Conservation (phyloP, 2,329 filamentous ascomycete species). For the Fonsecaea nubica region DNA sequence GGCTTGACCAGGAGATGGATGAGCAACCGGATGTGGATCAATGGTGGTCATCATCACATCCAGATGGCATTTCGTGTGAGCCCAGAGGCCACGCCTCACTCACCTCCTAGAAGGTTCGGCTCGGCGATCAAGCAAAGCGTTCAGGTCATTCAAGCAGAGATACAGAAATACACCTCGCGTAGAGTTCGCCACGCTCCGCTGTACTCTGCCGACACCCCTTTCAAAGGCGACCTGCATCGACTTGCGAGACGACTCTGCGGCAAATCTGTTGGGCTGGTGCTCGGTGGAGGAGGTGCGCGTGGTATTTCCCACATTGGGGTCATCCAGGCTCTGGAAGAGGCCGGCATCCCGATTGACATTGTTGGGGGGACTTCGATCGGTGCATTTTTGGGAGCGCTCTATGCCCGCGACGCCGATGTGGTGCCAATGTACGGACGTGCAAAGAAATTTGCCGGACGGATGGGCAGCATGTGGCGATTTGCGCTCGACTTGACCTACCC, state of each 20-base stretch:
- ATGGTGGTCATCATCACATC: slow-evolving; percentile 95
- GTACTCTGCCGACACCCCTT: slow-evolving; percentile 88
- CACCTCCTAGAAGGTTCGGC: slow-evolving; percentile 77
- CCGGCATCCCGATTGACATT: slow-evolving; percentile 93
- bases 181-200: slow-evolving; percentile 85
- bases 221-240: slow-evolving; percentile 96
- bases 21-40: slow-evolving; percentile 94
- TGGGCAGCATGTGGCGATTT: slow-evolving; percentile 99
- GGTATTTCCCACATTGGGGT: slow-evolving; percentile 93
- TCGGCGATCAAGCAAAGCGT: slow-evolving; percentile 89
- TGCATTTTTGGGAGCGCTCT: slow-evolving; percentile 91
- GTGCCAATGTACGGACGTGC: slow-evolving; percentile 96
- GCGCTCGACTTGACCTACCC: slow-evolving; percentile 95
- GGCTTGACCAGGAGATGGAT: slow-evolving; percentile 90
- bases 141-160: slow-evolving; percentile 93
- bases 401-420: slow-evolving; percentile 93
- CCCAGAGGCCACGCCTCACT: slow-evolving; percentile 72
- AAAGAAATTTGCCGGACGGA: slow-evolving; percentile 97
- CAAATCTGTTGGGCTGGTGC: slow-evolving; percentile 90
- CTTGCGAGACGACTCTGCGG: slow-evolving; percentile 88
- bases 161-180: slow-evolving; percentile 97
- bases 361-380: slow-evolving; percentile 96
- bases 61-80: slow-evolving; percentile 89
- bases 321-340: slow-evolving; percentile 92
- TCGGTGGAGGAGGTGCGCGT: slow-evolving; percentile 90